phyloP scores from a whole-genome alignment of 1,284 basidiomycete genomes.

The Puccinia coronata region DNA sequence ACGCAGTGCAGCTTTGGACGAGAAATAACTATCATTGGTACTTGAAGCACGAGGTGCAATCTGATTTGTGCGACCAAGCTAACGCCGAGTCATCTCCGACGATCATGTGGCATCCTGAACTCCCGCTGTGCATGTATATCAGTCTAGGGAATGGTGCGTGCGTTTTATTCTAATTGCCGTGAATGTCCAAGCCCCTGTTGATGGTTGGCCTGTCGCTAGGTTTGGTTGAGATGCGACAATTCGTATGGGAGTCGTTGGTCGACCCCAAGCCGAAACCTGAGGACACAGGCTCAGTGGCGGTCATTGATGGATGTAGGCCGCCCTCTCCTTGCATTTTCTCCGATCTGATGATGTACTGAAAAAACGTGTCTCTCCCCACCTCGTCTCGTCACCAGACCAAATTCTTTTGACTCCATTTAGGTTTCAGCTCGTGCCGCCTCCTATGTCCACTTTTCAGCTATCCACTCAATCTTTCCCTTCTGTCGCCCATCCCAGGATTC shows the following conservation, averaged over 20 bases:
- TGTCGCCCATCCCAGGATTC: not conserved
- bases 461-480: slow-evolving; percentile 54
- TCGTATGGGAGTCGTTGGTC: slow-evolving; percentile 74
- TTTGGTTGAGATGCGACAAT: slow-evolving; percentile 67
- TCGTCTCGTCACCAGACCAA: slow-evolving; percentile 62
- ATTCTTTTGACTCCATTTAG: slow-evolving; percentile 88
- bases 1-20: slow-evolving; percentile 86
- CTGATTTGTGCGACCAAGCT: slow-evolving; percentile 54
- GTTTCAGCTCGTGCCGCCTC: slow-evolving; percentile 88
- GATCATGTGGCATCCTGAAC: slow-evolving; percentile 80
- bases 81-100: slow-evolving; percentile 57
- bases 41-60: slow-evolving; percentile 78
- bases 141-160: slow-evolving; percentile 61
- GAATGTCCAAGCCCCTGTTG: not conserved
- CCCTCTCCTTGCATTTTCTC: not conserved
- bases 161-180: not conserved
- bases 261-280: slow-evolving; percentile 69
- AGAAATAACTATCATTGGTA: slow-evolving; percentile 92
- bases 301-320: slow-evolving; percentile 81
- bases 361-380: not conserved
- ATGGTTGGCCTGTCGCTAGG: slow-evolving; percentile 63
- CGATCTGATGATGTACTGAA: not conserved
- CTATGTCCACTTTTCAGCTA: slow-evolving; percentile 80
- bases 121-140: slow-evolving; percentile 70
- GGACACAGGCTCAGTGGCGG: slow-evolving; percentile 82